Evolutionary conservation across 352 stramenopile species (phyloP).

Genomic region (Globisporangium nagaii): DNA sequence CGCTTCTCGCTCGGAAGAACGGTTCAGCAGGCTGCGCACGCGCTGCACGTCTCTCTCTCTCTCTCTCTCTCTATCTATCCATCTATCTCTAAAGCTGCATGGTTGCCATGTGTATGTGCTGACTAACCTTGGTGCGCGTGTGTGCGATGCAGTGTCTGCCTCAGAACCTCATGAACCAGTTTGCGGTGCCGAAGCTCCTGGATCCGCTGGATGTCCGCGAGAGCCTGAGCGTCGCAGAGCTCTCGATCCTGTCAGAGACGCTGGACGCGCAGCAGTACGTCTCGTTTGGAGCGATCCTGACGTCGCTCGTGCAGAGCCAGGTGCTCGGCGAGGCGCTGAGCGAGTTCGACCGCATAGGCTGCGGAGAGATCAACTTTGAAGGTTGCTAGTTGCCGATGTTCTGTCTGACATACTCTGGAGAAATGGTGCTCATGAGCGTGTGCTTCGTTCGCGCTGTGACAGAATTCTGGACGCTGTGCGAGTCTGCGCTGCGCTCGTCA

Average conservation of each 20-base stretch:
- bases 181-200: constrained; percentile 8
- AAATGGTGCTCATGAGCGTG: too few relatives aligned
- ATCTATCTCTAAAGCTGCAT: neutral
- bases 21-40: too few relatives aligned
- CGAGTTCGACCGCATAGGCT: constrained; percentile 50
- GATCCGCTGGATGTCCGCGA: constrained; percentile 15
- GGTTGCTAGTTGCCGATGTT: constrained; percentile 20
- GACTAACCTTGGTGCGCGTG: neutral
- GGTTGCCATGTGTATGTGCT: neutral
- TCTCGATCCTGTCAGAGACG: constrained; percentile 15
- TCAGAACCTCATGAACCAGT: neutral
- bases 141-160: constrained; percentile 1
- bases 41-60: too few relatives aligned
- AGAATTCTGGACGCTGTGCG: constrained; percentile 50
- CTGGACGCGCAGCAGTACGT: constrained; percentile 20
- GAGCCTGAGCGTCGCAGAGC: constrained; percentile 11
- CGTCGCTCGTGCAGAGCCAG: constrained; percentile 39
- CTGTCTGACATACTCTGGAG: too few relatives aligned
- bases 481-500: constrained; percentile 27
- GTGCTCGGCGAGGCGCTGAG: constrained; percentile 30
- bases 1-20: too few relatives aligned
- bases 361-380: constrained; percentile 53
- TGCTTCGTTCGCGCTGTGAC: neutral
- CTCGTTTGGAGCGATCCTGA: constrained; percentile 20
- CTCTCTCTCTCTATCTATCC: neutral